These are phyloP conservation scores for Pseudonitzschia delicatissima DNA, from an alignment of 108 stramenopile genomes.

Conservation along the genomic window DNA sequence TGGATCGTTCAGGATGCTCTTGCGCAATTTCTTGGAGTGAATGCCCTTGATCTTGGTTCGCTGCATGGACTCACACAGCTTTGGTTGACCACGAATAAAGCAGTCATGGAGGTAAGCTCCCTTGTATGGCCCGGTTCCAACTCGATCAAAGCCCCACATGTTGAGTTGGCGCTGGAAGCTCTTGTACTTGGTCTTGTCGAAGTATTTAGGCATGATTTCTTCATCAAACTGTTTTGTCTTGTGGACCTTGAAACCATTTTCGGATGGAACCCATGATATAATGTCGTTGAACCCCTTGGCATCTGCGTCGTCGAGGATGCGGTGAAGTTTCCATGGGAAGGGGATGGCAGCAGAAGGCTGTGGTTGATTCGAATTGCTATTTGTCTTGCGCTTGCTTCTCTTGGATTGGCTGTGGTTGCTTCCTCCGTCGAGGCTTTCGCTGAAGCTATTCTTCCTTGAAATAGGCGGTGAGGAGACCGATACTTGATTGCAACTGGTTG, in stretches of 20 bases:
- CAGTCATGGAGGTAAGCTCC: slow-evolving; percentile 23
- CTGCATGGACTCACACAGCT: slow-evolving; percentile 20
- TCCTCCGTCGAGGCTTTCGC: too few relatives aligned
- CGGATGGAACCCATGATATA: slow-evolving; percentile 62
- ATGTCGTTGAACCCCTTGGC: slow-evolving; percentile 42
- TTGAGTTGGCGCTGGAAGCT: slow-evolving; percentile 80
- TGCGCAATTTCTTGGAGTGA: not conserved
- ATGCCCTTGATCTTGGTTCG: slow-evolving; percentile 14
- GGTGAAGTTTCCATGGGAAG: slow-evolving; percentile 46
- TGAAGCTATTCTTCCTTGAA: too few relatives aligned
- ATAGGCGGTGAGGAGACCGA: too few relatives aligned
- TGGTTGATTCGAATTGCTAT: not conserved
- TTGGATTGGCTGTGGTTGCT: too few relatives aligned
- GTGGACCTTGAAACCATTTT: slow-evolving; percentile 57
- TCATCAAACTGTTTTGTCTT: slow-evolving; percentile 47
- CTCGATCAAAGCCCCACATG: slow-evolving; percentile 82
- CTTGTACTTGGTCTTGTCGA: slow-evolving; percentile 45
- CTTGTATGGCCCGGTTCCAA: slow-evolving; percentile 33
- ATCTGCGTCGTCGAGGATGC: slow-evolving; percentile 45
- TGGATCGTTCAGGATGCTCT: not conserved
- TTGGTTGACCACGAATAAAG: slow-evolving; percentile 24
- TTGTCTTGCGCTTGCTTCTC: too few relatives aligned
- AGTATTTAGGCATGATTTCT: slow-evolving; percentile 51
- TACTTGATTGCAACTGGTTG: too few relatives aligned
- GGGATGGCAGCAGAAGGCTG: slow-evolving; percentile 13